A percentile compares a stretch with the other conserved stretches of the same genome.
phyloP scores from a whole-genome alignment of 768 basidiomycete genomes.

The Neoboletus subvelutipes region DNA sequence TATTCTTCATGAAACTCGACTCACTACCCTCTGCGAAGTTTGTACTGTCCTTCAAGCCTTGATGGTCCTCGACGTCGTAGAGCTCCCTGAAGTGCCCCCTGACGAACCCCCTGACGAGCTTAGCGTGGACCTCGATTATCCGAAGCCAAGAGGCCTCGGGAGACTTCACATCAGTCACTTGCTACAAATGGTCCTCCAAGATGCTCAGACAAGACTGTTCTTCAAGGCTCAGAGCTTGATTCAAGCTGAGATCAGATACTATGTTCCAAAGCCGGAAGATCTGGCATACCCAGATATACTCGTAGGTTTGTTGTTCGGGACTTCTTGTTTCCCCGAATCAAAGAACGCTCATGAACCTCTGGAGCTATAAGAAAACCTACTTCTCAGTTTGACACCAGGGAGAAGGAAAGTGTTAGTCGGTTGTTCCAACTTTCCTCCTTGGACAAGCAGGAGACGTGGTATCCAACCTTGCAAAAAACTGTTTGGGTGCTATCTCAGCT shows the following conservation, averaged over 20 bases:
- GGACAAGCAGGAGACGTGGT: conserved; percentile 85
- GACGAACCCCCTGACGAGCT: conserved; percentile 30
- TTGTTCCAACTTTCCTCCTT: conserved; percentile 70
- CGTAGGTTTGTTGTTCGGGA: conserved; percentile 46
- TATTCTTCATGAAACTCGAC: conserved; percentile 88
- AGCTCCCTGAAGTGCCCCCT: conserved; percentile 33
- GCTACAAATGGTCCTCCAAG: conserved; percentile 88
- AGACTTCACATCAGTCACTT: conserved; percentile 78
- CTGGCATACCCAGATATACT: conserved; percentile 86
- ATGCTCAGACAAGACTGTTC: conserved; percentile 92
- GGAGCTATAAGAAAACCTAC: conserved; percentile 48
- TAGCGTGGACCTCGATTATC: conserved; percentile 39
- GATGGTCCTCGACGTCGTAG: conserved; percentile 85
- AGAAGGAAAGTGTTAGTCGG: conserved; percentile 69
- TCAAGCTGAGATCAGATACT: conserved; percentile 85
- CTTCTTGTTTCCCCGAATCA: background rate
- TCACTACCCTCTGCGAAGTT: conserved; percentile 88
- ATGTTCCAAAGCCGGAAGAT: conserved; percentile 73
- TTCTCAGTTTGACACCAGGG: conserved; percentile 48
- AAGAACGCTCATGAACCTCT: conserved; percentile 5
- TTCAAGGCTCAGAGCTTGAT: conserved; percentile 95
- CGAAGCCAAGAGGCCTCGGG: conserved; percentile 43
- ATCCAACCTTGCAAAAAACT: conserved; percentile 83
- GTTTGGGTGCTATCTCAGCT: conserved; percentile 91
- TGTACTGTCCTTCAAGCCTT: conserved; percentile 95